Base-by-base conservation (phyloP, 768 basidiomycete species). In the Kwoniella mangroviensis region DNA sequence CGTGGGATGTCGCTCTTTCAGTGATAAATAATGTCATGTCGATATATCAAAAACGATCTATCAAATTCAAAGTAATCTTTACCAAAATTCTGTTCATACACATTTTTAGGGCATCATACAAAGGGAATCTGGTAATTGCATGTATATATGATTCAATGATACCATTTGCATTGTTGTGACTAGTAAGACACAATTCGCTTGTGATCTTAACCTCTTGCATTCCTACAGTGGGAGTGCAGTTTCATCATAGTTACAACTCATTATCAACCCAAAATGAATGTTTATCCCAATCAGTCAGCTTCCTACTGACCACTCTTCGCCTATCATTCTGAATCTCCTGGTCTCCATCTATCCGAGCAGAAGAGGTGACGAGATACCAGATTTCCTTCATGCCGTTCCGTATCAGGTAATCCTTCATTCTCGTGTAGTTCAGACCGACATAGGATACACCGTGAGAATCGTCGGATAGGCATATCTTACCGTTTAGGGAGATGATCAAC, bases 381-480 rank as follows among this genome's bases (percentile, higher is more conserved):
- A 86, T 69, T 28, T 83, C 88, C 11, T 83, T 75, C 34, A 97
- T 86, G 4, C 87, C 88, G n/a, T 87, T 79, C 2, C 84, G 84
- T 56, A 85, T 84, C 34, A 94, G 84, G 82, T 98, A 98, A 12
- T 86, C 85, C 57, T 85, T 85, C 71, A 91, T 82, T 21, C 87
- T 86, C 65, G 84, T 78, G 76, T 98, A 99, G 82, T 98, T 93
- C 68, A 93, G 85, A 0, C 94, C 94, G 64, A 98, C 94, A 10
- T 89, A 89, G 40, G 89, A 88, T 2, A 93, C 91, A 0, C 93
- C 94, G 77, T 99, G 97, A 63, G 94, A 95, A 84, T 98, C 97
- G 80, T 98, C 97, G 5, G 96, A 98, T 28, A 99, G 86, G 21
- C 90, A 88, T 72, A 97, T 88, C 24, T 88, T 88, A 2, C 95